Percentiles rank a stretch among this genome's conserved stretches.
These are phyloP conservation scores for Dentipellis sp. DNA, from an alignment of 768 basidiomycete species.

Conservation along the genomic window DNA sequence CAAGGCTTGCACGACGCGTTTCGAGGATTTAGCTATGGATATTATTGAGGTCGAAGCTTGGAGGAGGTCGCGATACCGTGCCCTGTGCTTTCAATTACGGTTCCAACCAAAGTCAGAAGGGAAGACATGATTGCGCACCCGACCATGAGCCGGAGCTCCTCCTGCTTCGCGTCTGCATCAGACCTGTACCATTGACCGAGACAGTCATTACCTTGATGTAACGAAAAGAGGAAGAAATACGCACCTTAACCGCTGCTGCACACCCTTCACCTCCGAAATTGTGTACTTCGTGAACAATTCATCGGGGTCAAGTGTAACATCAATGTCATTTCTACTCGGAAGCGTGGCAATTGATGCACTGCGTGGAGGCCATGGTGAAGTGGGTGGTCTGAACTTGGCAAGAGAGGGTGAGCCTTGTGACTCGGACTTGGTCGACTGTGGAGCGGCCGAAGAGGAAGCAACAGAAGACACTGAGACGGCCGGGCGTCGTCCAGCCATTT, in stretches of 20 bases:
- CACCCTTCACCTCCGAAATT: constrained; percentile 58
- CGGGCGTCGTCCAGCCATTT: constrained; percentile 33
- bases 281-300: constrained; percentile 65
- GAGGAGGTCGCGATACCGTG: constrained; percentile 81
- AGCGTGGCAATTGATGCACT: neutral
- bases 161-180: constrained; percentile 82
- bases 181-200: constrained; percentile 30
- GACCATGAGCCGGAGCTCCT: constrained; percentile 84
- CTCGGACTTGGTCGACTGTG: neutral
- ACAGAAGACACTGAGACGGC: constrained; percentile 23
- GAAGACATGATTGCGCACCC: constrained; percentile 51
- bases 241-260: constrained; percentile 64
- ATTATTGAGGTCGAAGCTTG: constrained; percentile 84
- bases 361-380: constrained; percentile 11
- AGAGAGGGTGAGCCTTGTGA: constrained; percentile 3
- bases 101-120: constrained; percentile 17
- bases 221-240: constrained; percentile 7
- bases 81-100: constrained; percentile 57
- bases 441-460: constrained; percentile 10
- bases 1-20: constrained; percentile 52
- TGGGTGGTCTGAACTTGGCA: constrained; percentile 5
- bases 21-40: constrained; percentile 60
- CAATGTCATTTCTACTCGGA: neutral
- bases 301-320: constrained; percentile 45
- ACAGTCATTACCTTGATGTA: constrained; percentile 4